Evolutionary conservation across 1,284 basidiomycete species (phyloP).

Genomic region (Ceratobasidium sp.): DNA sequence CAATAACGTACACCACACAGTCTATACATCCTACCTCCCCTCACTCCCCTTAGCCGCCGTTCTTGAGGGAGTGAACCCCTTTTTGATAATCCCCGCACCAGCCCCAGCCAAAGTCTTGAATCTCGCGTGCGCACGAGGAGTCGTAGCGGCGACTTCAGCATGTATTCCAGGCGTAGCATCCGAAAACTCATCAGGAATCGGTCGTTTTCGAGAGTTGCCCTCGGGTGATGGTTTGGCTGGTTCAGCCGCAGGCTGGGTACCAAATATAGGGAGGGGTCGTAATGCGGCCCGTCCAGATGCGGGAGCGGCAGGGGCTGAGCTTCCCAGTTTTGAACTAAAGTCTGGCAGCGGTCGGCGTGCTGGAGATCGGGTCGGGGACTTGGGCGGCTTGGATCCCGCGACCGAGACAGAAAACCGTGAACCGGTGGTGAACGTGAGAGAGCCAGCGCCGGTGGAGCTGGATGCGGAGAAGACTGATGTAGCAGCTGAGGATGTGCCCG

Average conservation of each 20-base stretch:
- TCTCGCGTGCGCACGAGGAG: constrained; percentile 24
- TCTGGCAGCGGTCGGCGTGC: constrained; percentile 23
- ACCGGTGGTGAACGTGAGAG: constrained; percentile 6
- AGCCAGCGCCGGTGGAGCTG: constrained; percentile 7
- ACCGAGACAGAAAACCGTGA: constrained; percentile 13
- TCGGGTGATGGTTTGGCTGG: constrained; percentile 17
- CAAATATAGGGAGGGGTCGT: constrained; percentile 33
- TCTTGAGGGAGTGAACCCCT: constrained; percentile 33
- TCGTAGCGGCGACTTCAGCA: constrained; percentile 24
- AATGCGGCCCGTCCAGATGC: constrained; percentile 25
- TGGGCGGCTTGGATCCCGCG: neutral
- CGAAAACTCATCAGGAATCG: constrained; percentile 41
- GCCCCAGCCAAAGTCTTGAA: constrained; percentile 26
- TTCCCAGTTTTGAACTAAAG: constrained; percentile 26
- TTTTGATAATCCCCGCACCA: neutral
- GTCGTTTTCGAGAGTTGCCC: constrained; percentile 23
- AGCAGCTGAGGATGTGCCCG: constrained; percentile 3
- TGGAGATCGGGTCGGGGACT: constrained; percentile 21
- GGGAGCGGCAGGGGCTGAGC: neutral
- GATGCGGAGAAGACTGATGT: constrained; percentile 31
- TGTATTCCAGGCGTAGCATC: constrained; percentile 23
- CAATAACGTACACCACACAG: neutral
- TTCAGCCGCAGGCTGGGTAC: constrained; percentile 16
- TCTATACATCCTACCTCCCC: constrained; percentile 8
- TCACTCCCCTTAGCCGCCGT: constrained; percentile 4